Conservation (phyloP, 768 basidiomycete genomes). For the Lentinula sp. region DNA sequence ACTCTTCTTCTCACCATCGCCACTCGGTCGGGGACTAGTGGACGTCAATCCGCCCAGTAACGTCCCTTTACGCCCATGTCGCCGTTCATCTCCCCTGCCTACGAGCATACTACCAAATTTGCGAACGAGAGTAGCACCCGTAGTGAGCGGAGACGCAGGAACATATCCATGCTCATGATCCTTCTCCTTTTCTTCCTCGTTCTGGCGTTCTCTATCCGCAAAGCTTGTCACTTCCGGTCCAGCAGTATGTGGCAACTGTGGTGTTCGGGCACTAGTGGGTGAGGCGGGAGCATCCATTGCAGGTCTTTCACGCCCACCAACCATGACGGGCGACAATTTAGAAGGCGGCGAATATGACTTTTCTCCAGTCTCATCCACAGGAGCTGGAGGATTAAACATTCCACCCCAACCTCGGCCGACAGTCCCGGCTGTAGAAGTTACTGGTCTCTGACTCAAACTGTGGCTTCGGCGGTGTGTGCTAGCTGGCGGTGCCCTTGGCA, state of each 20-base stretch:
- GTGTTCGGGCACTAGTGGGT: not conserved
- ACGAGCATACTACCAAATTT: conserved; percentile 70
- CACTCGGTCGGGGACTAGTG: not conserved
- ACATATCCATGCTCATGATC: conserved; percentile 17
- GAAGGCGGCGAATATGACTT: conserved; percentile 7
- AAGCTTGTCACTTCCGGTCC: conserved; percentile 62
- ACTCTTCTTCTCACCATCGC: not conserved
- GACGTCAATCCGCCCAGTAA: conserved; percentile 24
- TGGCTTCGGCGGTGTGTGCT: conserved; percentile 80
- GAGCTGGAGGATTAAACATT: conserved; percentile 45
- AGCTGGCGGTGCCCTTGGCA: conserved; percentile 69
- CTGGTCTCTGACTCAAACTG: conserved; percentile 73
- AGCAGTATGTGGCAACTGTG: conserved; percentile 50
- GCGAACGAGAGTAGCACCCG: conserved; percentile 69
- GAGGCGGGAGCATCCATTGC: not conserved
- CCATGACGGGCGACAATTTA: not conserved
- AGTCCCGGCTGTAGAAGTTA: conserved; percentile 12
- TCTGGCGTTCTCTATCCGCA: conserved; percentile 22
- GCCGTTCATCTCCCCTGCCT: conserved; percentile 32
- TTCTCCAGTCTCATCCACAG: conserved; percentile 37
- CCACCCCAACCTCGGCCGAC: conserved; percentile 46
- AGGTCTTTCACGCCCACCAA: not conserved
- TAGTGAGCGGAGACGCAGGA: conserved; percentile 31
- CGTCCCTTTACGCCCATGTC: conserved; percentile 38
- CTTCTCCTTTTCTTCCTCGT: conserved; percentile 21